These are phyloP conservation scores for Fusarium penzigii DNA, from an alignment of 2,329 filamentous ascomycete genomes.

Conservation along the genomic window DNA sequence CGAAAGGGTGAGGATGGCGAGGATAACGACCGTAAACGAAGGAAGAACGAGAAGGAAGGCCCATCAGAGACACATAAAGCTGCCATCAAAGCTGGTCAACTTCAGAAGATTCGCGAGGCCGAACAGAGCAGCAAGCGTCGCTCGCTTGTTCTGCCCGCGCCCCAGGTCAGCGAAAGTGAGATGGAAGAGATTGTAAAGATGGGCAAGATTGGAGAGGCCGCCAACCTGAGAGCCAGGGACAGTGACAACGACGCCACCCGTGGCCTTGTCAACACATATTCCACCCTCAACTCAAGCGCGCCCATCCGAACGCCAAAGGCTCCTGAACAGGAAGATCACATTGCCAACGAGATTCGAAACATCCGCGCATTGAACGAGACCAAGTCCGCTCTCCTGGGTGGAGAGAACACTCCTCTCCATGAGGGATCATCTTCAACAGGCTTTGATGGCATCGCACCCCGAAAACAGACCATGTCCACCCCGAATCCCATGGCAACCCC, in stretches of 20 bases:
- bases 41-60: slow-evolving; percentile 84
- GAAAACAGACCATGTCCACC: slow-evolving; percentile 80
- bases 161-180: slow-evolving; percentile 90
- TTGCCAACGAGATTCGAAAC: slow-evolving; percentile 95
- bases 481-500: slow-evolving; percentile 96
- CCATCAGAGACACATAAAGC: slow-evolving; percentile 80
- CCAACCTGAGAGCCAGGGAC: slow-evolving; percentile 70
- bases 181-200: slow-evolving; percentile 98
- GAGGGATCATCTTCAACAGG: slow-evolving; percentile 82
- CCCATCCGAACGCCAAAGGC: slow-evolving; percentile 92
- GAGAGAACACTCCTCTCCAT: slow-evolving; percentile 87
- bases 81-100: slow-evolving; percentile 87
- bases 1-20: slow-evolving; percentile 93
- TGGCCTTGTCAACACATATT: slow-evolving; percentile 85
- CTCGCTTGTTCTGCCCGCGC: slow-evolving; percentile 77
- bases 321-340: slow-evolving; percentile 89
- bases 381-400: slow-evolving; percentile 88
- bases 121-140: slow-evolving; percentile 95
- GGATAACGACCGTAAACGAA: slow-evolving; percentile 76
- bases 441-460: slow-evolving; percentile 81
- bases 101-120: slow-evolving; percentile 92
- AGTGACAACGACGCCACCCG: slow-evolving; percentile 84
- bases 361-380: slow-evolving; percentile 91
- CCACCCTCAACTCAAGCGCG: slow-evolving; percentile 74
- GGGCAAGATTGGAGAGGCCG: slow-evolving; percentile 89